phyloP scores from a whole-genome alignment of 148 eudicot genomes.

The Camellia granthamiana region DNA sequence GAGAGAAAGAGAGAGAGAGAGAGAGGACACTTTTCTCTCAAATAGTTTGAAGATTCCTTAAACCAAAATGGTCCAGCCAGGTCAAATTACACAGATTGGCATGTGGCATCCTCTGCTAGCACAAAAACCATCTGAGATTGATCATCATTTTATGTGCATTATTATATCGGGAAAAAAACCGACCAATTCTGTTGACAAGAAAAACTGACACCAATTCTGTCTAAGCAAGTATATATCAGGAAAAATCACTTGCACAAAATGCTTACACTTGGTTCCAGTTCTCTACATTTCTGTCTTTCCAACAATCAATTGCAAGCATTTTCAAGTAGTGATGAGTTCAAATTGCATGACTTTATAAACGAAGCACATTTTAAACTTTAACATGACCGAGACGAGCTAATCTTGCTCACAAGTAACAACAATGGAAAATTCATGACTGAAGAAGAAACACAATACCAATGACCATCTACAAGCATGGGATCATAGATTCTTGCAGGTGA shows the following conservation, averaged over 20 bases:
- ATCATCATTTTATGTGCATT: background rate
- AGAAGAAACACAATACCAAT: background rate
- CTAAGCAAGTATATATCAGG: background rate
- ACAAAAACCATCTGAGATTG: background rate
- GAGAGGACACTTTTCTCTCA: background rate
- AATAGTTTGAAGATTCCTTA: background rate
- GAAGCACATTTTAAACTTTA: background rate
- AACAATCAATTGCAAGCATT: background rate
- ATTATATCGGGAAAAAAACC: no score
- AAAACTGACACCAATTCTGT: background rate
- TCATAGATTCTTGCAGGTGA: background rate
- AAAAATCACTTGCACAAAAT: no score
- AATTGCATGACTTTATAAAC: background rate
- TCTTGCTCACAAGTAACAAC: background rate
- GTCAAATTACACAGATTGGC: background rate
- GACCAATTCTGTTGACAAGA: background rate
- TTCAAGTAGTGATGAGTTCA: background rate
- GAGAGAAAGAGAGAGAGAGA: no score
- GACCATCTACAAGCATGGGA: background rate
- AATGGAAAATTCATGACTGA: background rate
- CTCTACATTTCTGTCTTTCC: background rate
- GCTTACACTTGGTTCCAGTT: background rate
- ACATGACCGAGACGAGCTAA: background rate
- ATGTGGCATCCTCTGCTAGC: no score
- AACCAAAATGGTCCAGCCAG: background rate